A percentile compares a stretch with the other conserved stretches of the same genome.
Evolutionary conservation across 2,329 filamentous ascomycete genomes (phyloP).

Genomic region (Pseudogymnoascus verrucosus): DNA sequence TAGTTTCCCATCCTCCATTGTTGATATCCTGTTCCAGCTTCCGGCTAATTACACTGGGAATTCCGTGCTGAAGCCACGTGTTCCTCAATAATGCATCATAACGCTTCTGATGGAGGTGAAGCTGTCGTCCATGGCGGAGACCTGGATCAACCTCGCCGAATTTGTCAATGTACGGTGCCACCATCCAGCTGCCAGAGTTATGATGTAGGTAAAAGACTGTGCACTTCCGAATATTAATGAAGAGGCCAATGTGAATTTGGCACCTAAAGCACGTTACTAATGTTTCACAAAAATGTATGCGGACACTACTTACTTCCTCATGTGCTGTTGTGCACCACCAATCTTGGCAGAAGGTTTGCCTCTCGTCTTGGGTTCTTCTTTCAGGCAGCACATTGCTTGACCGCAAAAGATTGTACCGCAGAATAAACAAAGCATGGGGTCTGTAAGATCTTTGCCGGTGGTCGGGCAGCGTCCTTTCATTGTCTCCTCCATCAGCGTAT

Average conservation of each 20-base stretch:
- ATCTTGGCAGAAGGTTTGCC: slow-evolving; percentile 41
- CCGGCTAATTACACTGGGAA: slow-evolving; percentile 82
- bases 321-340: slow-evolving; percentile 86
- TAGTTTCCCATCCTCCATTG: slow-evolving; percentile 95
- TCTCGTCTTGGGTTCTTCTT: slow-evolving; percentile 41
- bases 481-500: slow-evolving; percentile 85
- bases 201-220: slow-evolving; percentile 81
- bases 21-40: slow-evolving; percentile 94
- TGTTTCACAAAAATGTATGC: slow-evolving; percentile 20
- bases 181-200: slow-evolving; percentile 71
- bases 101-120: slow-evolving; percentile 87
- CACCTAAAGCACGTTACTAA: slow-evolving; percentile 47
- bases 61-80: slow-evolving; percentile 77
- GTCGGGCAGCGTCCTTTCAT: slow-evolving; percentile 77
- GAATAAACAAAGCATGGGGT: slow-evolving; percentile 87
- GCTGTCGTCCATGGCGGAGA: slow-evolving; percentile 74
- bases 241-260: slow-evolving; percentile 82
- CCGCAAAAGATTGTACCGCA: slow-evolving; percentile 96
- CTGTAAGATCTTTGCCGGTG: slow-evolving; percentile 82
- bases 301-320: slow-evolving; percentile 59
- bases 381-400: slow-evolving; percentile 85
- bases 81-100: slow-evolving; percentile 84
- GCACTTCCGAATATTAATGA: slow-evolving; percentile 95
- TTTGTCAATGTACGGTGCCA: slow-evolving; percentile 88
- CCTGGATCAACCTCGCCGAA: slow-evolving; percentile 95